Percentiles rank a stretch among this genome's conserved stretches.
These are phyloP conservation scores for Penicillium expansum DNA, from an alignment of 2,329 filamentous ascomycete species.

Conservation along the genomic window DNA sequence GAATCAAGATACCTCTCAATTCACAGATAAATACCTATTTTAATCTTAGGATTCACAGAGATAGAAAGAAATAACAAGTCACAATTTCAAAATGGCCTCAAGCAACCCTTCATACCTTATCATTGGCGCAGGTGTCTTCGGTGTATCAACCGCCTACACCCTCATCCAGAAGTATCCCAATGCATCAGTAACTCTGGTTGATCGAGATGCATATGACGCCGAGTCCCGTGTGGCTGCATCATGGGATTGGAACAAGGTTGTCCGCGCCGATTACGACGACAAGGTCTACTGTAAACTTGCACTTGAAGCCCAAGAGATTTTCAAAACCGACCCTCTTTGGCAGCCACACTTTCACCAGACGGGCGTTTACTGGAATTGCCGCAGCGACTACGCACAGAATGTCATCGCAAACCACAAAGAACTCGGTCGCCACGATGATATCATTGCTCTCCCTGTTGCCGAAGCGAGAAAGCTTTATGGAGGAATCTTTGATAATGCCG, in stretches of 20 bases:
- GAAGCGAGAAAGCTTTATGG: conserved; percentile 56
- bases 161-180: conserved; percentile 31
- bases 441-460: conserved; percentile 49
- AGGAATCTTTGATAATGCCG: conserved; percentile 59
- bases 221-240: conserved; percentile 34
- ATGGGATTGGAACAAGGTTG: conserved; percentile 33
- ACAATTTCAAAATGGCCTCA: conserved; percentile 13
- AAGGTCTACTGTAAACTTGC: conserved; percentile 28
- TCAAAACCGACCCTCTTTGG: conserved; percentile 37
- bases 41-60: neutral
- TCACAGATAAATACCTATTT: conserved; percentile 1
- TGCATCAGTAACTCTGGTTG: conserved; percentile 26
- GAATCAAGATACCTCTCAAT: neutral
- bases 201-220: conserved; percentile 35
- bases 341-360: conserved; percentile 50
- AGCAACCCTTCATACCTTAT: conserved; percentile 27
- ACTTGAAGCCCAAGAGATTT: conserved; percentile 32
- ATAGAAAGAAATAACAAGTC: neutral
- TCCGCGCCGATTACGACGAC: conserved; percentile 31
- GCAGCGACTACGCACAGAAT: conserved; percentile 48
- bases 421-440: conserved; percentile 48
- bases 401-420: conserved; percentile 53
- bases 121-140: conserved; percentile 29
- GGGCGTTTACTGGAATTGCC: conserved; percentile 51
- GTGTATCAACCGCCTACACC: conserved; percentile 29